Base-by-base conservation (phyloP, 148 eudicot species). In the Nyssa sinensis region DNA sequence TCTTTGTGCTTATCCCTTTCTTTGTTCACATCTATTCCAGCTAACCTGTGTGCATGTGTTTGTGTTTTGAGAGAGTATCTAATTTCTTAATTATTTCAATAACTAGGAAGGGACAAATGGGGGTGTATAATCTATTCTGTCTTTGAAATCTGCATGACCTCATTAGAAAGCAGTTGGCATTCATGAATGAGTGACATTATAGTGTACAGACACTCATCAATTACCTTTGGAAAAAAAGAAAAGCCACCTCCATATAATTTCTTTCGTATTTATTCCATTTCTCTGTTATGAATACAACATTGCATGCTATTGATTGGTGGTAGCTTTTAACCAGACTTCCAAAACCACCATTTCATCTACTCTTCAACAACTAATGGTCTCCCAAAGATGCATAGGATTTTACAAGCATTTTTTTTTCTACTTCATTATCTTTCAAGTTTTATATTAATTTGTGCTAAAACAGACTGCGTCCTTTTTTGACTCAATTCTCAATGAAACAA, bases 351-450 rank as follows among this genome's bases (percentile, higher is more conserved):
- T 62, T 60, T 53, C 69, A 70, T 70, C 79, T 77, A 70, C 79
- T 63, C 74, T 77, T 77, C 79, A 70, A 77, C 79, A 77, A 62
- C 79, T 77, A 70, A 62, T 70, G 44, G 57, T 77, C 68, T 76
- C 79, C 24, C 27, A 67, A 49, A 37, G 12, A 59, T 60, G 37
- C 16, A 17, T 67, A 58, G 59, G 31, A 55, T 53, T 60, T 58
- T 17, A n/a, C 21, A 14, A 31, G 37, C 65, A 33, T 44, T 12
- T 9, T 69, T n/a, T 44, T 12, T 9, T 69, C n/a, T 9, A 41
- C 60, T 68, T 39, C 64, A 57, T 74, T 29, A n/a, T 63, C 53
- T 67, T 66, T 67, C 41, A 33, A 57, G 28, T 16, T 35, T 60
- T 14, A 49, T 44, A 39, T 24, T 10, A 17, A 32, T 47, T 69